Conservation (phyloP, 2,329 filamentous ascomycete species). For the Grosmannia serpens region DNA sequence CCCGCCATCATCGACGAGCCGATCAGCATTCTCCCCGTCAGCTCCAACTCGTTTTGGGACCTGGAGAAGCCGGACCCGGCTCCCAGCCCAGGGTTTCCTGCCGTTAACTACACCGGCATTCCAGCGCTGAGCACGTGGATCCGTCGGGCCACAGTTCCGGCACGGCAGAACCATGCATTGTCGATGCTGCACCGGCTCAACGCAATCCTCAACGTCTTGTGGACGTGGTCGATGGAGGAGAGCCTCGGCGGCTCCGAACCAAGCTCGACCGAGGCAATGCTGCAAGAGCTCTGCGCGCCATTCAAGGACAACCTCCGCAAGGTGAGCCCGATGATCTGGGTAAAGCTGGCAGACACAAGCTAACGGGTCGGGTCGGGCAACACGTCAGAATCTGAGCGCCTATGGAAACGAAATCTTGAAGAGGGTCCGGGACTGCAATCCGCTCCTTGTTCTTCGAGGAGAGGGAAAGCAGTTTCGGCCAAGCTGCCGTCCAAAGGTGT, state of each 20-base stretch:
- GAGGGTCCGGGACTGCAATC: constrained; percentile 1
- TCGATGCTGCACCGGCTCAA: neutral
- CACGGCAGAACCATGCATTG: constrained; percentile 1
- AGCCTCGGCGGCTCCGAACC: too few relatives aligned
- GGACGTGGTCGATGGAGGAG: neutral
- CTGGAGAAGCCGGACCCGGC: neutral
- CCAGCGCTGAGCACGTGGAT: constrained; percentile 7
- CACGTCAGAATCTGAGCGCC: neutral
- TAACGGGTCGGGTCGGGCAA: neutral
- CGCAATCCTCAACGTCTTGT: neutral
- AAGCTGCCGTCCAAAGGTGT: neutral
- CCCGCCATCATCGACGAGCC: neutral
- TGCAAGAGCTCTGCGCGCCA: neutral
- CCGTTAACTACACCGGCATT: neutral
- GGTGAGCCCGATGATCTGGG: neutral
- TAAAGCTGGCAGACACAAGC: neutral
- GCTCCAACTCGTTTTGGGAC: constrained; percentile 5
- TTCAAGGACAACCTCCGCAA: neutral
- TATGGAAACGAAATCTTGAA: neutral
- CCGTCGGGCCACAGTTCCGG: constrained; percentile 1
- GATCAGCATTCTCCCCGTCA: constrained; percentile 3
- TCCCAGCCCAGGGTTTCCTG: neutral
- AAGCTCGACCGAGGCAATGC: neutral
- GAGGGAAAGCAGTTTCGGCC: neutral
- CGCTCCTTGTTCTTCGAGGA: neutral